A percentile compares a stretch with the other conserved stretches of the same genome.
phyloP scores from a whole-genome alignment of 495 filamentous ascomycete species.

The Hypomontagnella monticulosa region DNA sequence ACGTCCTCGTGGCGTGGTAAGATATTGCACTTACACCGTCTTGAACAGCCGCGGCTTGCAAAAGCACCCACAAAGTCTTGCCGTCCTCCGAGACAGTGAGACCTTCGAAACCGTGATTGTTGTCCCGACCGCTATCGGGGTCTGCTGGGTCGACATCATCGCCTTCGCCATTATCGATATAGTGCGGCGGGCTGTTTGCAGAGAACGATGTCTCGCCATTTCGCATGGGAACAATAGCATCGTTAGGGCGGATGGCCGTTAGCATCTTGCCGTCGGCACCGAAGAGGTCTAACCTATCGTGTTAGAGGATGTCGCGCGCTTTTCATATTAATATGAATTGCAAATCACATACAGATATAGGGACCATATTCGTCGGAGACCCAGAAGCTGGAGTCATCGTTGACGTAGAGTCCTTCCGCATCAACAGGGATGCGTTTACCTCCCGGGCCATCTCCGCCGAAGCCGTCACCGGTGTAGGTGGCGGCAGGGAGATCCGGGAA shows the following conservation, averaged over 20 bases:
- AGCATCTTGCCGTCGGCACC: conserved; percentile 66
- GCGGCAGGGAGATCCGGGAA: conserved; percentile 74
- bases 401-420: conserved; percentile 75
- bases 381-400: conserved; percentile 73
- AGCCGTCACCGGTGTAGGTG: conserved; percentile 78
- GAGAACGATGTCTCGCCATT: conserved; percentile 60
- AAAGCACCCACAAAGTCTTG: conserved; percentile 70
- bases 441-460: conserved; percentile 66
- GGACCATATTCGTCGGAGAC: conserved; percentile 84
- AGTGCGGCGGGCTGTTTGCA: conserved; percentile 67
- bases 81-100: conserved; percentile 72
- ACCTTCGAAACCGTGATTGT: conserved; percentile 83
- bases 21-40: conserved; percentile 63
- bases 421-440: conserved; percentile 72
- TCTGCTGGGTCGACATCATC: conserved; percentile 55
- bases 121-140: conserved; percentile 70
- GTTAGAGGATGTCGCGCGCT: not conserved
- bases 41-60: conserved; percentile 74
- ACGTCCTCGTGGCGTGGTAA: not conserved
- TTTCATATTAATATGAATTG: not conserved
- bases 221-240: conserved; percentile 72
- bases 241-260: conserved; percentile 71
- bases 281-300: conserved; percentile 59
- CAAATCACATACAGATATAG: conserved; percentile 65
- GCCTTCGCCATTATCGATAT: conserved; percentile 50